Base-by-base conservation (phyloP, 2,329 filamentous ascomycete species). In the Aaosphaeria pasadenensis region DNA sequence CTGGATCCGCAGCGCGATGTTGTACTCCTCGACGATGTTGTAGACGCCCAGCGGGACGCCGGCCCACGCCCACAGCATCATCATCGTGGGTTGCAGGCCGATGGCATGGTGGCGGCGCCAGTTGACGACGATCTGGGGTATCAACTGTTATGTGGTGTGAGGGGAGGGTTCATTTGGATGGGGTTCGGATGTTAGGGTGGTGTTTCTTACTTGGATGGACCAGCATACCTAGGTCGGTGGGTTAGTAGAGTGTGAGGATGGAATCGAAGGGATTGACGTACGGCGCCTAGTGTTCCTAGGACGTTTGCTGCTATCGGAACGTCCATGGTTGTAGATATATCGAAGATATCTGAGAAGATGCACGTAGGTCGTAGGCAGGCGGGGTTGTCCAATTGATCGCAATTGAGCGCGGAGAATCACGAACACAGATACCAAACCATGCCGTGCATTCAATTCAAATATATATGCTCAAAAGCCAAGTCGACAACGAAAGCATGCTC, bases 91-190 rank as follows among this genome's bases (percentile, higher is more conserved):
- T 43, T 87, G 84, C 0, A 88, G 73, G 0, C 85, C 85, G 1
- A 74, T 79, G 1, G 84, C 84, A 71, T 86, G 77, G 62, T 87
- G 84, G 1, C 85, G 75, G 4, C 80, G 77, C 57, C 85, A 83
- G 58, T 89, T 89, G 58, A 87, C 79, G 32, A 84, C 64, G 43
- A 88, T 87, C 62, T 89, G 86, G 0, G 86, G 85, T 29, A 88
- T 78, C 29, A 88, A 73, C 77, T 88, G 60, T 24, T 40, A 40
- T 17, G 17, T 24, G 17, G 17, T 24, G 17, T 24, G 17, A 24
- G 17, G 17, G 17, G 17, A 24, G 2, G 17, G 17, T 24, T 24
- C 17, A 24, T 40, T 13, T 40, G 7, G 38, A 40, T 40, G 2
- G n/a, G 33, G 33, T n/a, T 7, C 7, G 13, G 38, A 7, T 24